These are phyloP conservation scores for Aspergillus calidoustus DNA, from an alignment of 2,329 filamentous ascomycete genomes.

Conservation along the genomic window DNA sequence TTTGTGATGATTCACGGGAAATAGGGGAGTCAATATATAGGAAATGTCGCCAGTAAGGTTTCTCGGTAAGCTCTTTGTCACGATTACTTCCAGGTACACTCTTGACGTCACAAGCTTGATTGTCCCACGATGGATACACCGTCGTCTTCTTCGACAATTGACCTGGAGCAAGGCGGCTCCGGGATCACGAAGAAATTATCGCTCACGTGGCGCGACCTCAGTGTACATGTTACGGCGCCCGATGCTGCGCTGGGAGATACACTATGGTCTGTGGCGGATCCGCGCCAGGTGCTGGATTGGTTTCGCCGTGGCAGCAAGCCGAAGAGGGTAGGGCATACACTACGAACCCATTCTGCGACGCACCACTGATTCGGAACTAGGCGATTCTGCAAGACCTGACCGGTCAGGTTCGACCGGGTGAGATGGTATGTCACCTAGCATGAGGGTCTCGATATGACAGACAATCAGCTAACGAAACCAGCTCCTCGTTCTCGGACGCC, in stretches of 20 bases:
- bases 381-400: conserved; percentile 45
- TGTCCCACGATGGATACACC: conserved; percentile 30
- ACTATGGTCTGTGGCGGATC: conserved; percentile 38
- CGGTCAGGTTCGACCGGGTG: conserved; percentile 48
- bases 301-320: conserved; percentile 26
- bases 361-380: conserved; percentile 24
- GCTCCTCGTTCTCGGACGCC: conserved; percentile 70
- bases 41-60: not conserved
- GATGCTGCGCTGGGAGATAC: conserved; percentile 43
- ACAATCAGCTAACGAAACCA: conserved; percentile 15
- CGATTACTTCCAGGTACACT: not conserved
- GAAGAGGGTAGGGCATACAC: conserved; percentile 39
- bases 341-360: not conserved
- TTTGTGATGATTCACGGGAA: not conserved
- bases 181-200: conserved; percentile 38
- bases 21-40: conserved; percentile 17
- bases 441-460: no score
- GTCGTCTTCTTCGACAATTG: conserved; percentile 35
- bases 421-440: conserved; percentile 41
- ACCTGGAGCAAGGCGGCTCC: conserved; percentile 29
- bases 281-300: conserved; percentile 31
- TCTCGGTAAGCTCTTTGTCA: not conserved
- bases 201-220: conserved; percentile 42
- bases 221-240: conserved; percentile 40
- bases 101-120: not conserved